Base-by-base conservation (phyloP, 176 grass and related monocot species). In the Lolium rigidum region DNA sequence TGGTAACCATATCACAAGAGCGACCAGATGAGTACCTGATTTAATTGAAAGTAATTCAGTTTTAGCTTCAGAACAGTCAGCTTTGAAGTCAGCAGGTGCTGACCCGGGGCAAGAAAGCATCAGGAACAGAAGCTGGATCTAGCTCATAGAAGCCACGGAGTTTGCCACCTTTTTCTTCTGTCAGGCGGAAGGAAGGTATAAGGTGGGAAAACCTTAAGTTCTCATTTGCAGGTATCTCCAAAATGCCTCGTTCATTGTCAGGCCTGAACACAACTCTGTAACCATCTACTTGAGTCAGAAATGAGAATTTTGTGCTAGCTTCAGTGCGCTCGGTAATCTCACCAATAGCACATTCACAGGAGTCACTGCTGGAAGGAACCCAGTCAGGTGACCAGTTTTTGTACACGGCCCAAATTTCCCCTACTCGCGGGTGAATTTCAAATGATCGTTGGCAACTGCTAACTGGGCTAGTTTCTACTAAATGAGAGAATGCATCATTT, bases 401-500 rank as follows among this genome's bases (percentile, higher is more conserved):
- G 84, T 97, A 97, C 28, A 97, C 66, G 41, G 92, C 95, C 95
- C 95, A 97, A 70, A 88, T 80, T 70, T 97, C 92, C 50, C 84
- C 92, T 80, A 80, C 37, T 31, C 15, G 56, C 10, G 92, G 95
- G n/a, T 82, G 17, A 46, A 97, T 94, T 65, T 84, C 21, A 17
- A 81, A 93, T 4, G 76, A 13, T 2, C 78, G 59, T 80, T 91
- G 85, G 37, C 9, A 66, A 66, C 63, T 68, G 67, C 55, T 86
- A 51, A 81, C 54, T 50, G 47, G 88, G 70, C 60, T 82, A 8
- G 76, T 56, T 15, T 79, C 35, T 58, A 94, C 74, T 49, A 85
- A 28, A 91, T 97, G 95, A 75, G 95, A 97, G 68, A 97, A 94
- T 20, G 71, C 14, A 46, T 85, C 68, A 58, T 70, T 91, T 37